Percentiles rank a stretch among this genome's conserved stretches.
Evolutionary conservation across 2,329 filamentous ascomycete genomes (phyloP).

Genomic region (Thielaviopsis musarum): DNA sequence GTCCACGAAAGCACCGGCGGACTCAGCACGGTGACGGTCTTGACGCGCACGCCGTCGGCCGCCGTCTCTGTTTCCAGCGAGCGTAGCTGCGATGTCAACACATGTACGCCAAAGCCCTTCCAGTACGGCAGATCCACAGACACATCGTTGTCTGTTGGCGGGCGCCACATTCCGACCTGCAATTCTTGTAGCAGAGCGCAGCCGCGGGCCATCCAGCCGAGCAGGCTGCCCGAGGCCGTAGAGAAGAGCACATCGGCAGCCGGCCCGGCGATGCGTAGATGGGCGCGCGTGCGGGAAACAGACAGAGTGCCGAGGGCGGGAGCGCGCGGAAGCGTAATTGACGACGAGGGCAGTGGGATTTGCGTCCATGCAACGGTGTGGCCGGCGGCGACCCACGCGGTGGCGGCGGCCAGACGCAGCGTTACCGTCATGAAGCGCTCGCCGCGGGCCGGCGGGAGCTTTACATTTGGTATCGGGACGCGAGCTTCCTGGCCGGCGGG

Average conservation of each 20-base stretch:
- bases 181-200: too few relatives aligned
- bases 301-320: conserved; percentile 12
- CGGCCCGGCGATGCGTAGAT: too few relatives aligned
- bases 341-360: background rate
- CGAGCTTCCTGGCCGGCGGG: background rate
- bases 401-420: conserved; percentile 25
- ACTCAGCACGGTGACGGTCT: conserved; percentile 31
- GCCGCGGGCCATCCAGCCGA: conserved; percentile 7
- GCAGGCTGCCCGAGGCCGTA: conserved; percentile 32
- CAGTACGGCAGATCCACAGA: too few relatives aligned
- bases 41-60: conserved; percentile 21
- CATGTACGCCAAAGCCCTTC: too few relatives aligned
- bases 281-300: conserved; percentile 16
- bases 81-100: too few relatives aligned
- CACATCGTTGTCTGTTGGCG: too few relatives aligned
- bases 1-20: conserved; percentile 47
- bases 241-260: conserved; percentile 16
- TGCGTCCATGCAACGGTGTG: conserved; percentile 41
- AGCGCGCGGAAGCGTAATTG: background rate
- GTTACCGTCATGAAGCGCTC: conserved; percentile 23
- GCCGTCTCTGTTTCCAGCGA: background rate
- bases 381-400: conserved; percentile 32
- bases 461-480: background rate
- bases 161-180: too few relatives aligned
- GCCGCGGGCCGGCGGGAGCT: background rate